phyloP scores from a whole-genome alignment of 2,329 filamentous ascomycete genomes.

The Westerdykella ornata region DNA sequence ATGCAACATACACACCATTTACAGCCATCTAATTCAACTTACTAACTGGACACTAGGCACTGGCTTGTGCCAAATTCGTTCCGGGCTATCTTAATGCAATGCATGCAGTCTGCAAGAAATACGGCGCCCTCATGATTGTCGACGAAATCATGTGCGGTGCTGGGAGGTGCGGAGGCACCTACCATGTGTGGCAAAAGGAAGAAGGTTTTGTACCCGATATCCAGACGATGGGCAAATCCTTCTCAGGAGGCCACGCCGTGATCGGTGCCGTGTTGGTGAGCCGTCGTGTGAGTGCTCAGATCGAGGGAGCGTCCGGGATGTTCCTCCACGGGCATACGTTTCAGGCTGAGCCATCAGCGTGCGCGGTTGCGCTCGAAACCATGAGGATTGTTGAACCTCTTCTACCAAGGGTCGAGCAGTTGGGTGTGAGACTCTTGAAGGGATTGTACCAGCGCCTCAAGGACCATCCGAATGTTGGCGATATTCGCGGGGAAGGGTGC shows the following conservation, averaged over 20 bases:
- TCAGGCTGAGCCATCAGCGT: slow-evolving; percentile 54
- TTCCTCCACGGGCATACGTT: slow-evolving; percentile 60
- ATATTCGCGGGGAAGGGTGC: slow-evolving; percentile 55
- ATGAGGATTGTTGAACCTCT: slow-evolving; percentile 56
- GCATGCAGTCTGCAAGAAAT: slow-evolving; percentile 59
- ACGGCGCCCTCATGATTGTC: slow-evolving; percentile 68
- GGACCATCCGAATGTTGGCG: slow-evolving; percentile 48
- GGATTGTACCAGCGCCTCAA: slow-evolving; percentile 42
- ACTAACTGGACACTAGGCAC: slow-evolving; percentile 41
- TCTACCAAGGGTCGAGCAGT: slow-evolving; percentile 51
- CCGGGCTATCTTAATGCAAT: slow-evolving; percentile 65
- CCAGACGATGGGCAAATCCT: slow-evolving; percentile 59
- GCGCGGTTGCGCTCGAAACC: slow-evolving; percentile 57
- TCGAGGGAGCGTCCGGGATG: slow-evolving; percentile 41
- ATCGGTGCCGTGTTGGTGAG: slow-evolving; percentile 56
- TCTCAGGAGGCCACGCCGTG: slow-evolving; percentile 58
- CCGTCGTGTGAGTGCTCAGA: slow-evolving; percentile 45
- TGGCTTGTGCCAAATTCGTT: slow-evolving; percentile 62
- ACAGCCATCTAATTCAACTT: neutral
- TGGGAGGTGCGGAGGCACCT: slow-evolving; percentile 50
- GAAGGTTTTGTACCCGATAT: slow-evolving; percentile 54
- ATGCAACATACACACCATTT: neutral
- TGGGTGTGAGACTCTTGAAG: slow-evolving; percentile 47
- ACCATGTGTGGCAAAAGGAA: slow-evolving; percentile 59
- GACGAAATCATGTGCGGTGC: slow-evolving; percentile 72